Conservation (phyloP, 2,329 filamentous ascomycete genomes). For the Xylariaceae sp. region DNA sequence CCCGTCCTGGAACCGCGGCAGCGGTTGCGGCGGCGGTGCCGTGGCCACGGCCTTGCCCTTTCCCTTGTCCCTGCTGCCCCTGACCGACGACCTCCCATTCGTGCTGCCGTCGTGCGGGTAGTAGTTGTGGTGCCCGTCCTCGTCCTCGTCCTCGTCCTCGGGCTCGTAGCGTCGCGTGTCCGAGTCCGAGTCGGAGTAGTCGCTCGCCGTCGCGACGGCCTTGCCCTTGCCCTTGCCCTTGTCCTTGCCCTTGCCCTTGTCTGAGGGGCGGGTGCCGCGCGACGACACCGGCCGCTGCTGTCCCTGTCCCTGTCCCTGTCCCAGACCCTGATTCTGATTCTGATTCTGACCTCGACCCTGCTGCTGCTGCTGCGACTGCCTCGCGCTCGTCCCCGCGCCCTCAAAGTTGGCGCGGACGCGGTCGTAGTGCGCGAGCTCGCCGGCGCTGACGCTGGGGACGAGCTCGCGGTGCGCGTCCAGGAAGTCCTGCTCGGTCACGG, state of each 20-base stretch:
- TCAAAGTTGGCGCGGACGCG: conserved; percentile 78
- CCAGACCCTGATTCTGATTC: conserved; percentile 15
- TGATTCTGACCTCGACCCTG: conserved; percentile 32
- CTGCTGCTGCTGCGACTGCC: not conserved
- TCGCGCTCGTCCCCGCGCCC: conserved; percentile 42
- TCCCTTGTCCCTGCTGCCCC: too few relatives aligned
- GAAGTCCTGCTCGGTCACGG: conserved; percentile 87
- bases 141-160: conserved; percentile 24
- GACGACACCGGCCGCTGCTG: too few relatives aligned
- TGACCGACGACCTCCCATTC: conserved; percentile 20
- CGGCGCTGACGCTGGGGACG: conserved; percentile 86
- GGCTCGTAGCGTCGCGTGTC: too few relatives aligned
- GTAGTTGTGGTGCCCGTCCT: conserved; percentile 21
- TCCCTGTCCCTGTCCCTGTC: too few relatives aligned
- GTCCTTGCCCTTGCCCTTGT: conserved; percentile 27
- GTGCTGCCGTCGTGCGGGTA: conserved; percentile 18
- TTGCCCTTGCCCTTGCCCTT: conserved; percentile 31
- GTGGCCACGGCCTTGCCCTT: conserved; percentile 51
- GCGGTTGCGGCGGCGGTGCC: too few relatives aligned
- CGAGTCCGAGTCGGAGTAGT: conserved; percentile 24
- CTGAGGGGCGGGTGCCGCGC: conserved; percentile 1
- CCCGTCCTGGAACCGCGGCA: conserved; percentile 44
- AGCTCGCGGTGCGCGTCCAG: conserved; percentile 72
- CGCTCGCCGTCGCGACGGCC: conserved; percentile 24
- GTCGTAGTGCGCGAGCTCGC: conserved; percentile 89